phyloP scores from a whole-genome alignment of 2,329 filamentous ascomycete genomes.

The Podosphaera fusca region DNA sequence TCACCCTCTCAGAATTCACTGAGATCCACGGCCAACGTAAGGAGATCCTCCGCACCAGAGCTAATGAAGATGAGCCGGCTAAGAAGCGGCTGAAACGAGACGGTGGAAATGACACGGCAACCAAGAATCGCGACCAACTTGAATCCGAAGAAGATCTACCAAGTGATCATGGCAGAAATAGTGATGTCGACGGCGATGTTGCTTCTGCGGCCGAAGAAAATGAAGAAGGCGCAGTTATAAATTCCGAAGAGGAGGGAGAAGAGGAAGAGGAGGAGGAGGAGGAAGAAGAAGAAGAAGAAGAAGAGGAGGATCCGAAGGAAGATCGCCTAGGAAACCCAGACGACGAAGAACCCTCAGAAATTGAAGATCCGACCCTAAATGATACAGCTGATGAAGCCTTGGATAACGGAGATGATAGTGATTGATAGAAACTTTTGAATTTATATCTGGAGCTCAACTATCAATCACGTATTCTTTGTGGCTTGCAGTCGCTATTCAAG shows the following conservation, averaged over 20 bases:
- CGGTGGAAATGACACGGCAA: not conserved
- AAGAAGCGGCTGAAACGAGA: not conserved
- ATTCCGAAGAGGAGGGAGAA: constrained; percentile 30
- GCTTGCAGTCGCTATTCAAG: no score
- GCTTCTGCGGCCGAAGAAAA: constrained; percentile 23
- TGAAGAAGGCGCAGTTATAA: constrained; percentile 28
- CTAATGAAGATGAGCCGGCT: constrained; percentile 19
- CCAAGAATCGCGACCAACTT: not conserved
- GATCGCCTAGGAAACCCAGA: not conserved
- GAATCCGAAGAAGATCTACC: not conserved
- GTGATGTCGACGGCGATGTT: constrained; percentile 43
- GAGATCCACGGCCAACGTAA: constrained; percentile 3
- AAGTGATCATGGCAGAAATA: constrained; percentile 23
- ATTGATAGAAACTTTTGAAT: not conserved
- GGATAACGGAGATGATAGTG: constrained; percentile 3
- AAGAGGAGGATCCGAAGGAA: not conserved
- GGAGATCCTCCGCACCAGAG: constrained; percentile 34
- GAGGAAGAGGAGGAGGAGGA: constrained; percentile 23
- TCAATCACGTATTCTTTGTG: no score
- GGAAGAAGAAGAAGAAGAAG: constrained; percentile 21
- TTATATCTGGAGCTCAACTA: no score
- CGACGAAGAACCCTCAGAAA: not conserved
- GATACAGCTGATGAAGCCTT: constrained; percentile 1
- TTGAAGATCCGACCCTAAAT: not conserved
- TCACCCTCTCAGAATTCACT: constrained; percentile 4